A percentile compares a stretch with the other conserved stretches of the same genome.
These are phyloP conservation scores for Curvularia sp. DNA, from an alignment of 2,329 filamentous ascomycete species.

Conservation along the genomic window DNA sequence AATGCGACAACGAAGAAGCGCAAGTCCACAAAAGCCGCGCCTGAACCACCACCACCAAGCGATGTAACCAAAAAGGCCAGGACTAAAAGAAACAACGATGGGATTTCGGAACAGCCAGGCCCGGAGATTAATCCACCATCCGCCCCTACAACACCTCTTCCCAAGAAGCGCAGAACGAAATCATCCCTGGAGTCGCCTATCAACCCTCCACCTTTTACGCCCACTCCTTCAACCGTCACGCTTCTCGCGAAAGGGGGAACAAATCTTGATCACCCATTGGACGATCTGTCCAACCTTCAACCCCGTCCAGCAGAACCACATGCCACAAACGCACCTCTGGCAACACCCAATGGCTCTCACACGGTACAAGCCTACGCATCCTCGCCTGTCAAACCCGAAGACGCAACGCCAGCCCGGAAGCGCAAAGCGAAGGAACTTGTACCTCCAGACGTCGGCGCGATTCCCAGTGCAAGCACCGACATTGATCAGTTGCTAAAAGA, in stretches of 20 bases:
- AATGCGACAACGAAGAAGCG: slow-evolving; percentile 32
- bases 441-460: slow-evolving; percentile 41
- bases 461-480: slow-evolving; percentile 59
- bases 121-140: slow-evolving; percentile 22
- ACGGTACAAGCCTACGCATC: slow-evolving; percentile 58
- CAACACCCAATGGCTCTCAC: slow-evolving; percentile 74
- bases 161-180: slow-evolving; percentile 35
- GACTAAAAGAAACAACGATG: neutral
- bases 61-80: slow-evolving; percentile 5
- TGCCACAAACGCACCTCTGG: slow-evolving; percentile 71
- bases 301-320: slow-evolving; percentile 68
- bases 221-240: slow-evolving; percentile 58
- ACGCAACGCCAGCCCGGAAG: slow-evolving; percentile 52
- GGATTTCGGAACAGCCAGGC: slow-evolving; percentile 4
- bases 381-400: slow-evolving; percentile 42
- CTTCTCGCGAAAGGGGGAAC: slow-evolving; percentile 49
- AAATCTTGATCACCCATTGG: slow-evolving; percentile 34
- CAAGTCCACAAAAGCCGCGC: slow-evolving; percentile 25
- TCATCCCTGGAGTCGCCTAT: slow-evolving; percentile 18
- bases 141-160: slow-evolving; percentile 40
- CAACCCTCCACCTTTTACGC: slow-evolving; percentile 44
- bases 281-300: slow-evolving; percentile 30
- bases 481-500: slow-evolving; percentile 75
- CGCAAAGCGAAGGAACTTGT: slow-evolving; percentile 49
- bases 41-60: slow-evolving; percentile 8